Evolutionary conservation across 2,329 filamentous ascomycete genomes (phyloP).

Genomic region (Chaetomium olivaceum): DNA sequence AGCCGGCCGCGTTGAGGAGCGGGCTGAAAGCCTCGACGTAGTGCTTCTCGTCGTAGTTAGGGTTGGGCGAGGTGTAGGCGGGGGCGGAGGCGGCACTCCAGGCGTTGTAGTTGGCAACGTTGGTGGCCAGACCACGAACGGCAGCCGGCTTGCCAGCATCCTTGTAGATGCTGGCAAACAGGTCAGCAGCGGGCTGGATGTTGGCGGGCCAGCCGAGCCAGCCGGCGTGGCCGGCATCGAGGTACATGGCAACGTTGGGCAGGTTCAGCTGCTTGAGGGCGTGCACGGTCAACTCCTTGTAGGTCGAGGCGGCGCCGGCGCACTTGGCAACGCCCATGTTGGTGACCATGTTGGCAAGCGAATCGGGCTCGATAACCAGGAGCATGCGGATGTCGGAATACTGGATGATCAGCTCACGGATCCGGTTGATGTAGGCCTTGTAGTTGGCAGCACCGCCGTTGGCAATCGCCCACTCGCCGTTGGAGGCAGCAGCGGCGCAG

Average conservation of each 20-base stretch:
- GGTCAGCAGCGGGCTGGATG: conserved; percentile 48
- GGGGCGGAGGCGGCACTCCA: conserved; percentile 47
- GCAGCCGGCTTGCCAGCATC: conserved; percentile 50
- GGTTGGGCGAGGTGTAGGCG: conserved; percentile 50
- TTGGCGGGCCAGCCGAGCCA: conserved; percentile 62
- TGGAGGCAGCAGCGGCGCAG: conserved; percentile 58
- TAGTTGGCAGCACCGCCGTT: conserved; percentile 55
- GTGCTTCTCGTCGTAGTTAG: conserved; percentile 54
- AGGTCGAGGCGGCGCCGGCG: conserved; percentile 48
- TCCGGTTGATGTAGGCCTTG: conserved; percentile 56
- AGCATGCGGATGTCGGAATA: conserved; percentile 48
- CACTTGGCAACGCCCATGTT: conserved; percentile 56
- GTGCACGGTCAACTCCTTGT: conserved; percentile 53
- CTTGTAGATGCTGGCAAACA: conserved; percentile 52
- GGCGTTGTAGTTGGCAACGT: conserved; percentile 60
- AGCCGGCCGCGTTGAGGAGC: conserved; percentile 54
- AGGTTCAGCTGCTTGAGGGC: conserved; percentile 54
- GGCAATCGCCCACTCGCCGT: conserved; percentile 55
- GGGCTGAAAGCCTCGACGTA: conserved; percentile 66
- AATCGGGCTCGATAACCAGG: conserved; percentile 57
- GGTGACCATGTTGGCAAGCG: conserved; percentile 60
- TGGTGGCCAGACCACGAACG: conserved; percentile 57
- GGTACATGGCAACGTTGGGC: conserved; percentile 58
- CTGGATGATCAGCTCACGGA: conserved; percentile 44
- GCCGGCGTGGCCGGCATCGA: conserved; percentile 59